phyloP scores from a whole-genome alignment of 129 eudicot genomes.

The Artemisia argyi region DNA sequence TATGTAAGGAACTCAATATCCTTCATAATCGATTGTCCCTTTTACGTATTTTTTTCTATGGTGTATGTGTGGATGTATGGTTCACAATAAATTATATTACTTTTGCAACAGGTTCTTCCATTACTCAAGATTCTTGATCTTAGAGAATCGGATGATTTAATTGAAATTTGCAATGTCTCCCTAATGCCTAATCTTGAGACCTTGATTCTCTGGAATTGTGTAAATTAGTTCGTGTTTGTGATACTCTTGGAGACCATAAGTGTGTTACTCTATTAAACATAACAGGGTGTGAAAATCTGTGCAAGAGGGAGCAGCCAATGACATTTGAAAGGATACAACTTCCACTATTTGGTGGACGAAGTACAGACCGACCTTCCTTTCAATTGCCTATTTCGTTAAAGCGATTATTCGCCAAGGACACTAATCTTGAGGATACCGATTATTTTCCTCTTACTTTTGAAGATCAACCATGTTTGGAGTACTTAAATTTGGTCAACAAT shows the following conservation, averaged over 20 bases:
- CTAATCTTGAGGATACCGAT: background rate
- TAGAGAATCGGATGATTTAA: conserved; percentile 15
- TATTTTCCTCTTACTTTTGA: background rate
- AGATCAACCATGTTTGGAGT: background rate
- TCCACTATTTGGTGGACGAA: too few relatives aligned
- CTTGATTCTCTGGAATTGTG: conserved; percentile 19
- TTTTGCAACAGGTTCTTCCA: conserved; percentile 19
- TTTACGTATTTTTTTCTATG: background rate
- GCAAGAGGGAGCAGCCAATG: too few relatives aligned
- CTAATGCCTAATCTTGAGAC: conserved; percentile 29
- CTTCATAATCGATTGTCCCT: background rate
- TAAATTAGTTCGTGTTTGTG: conserved; percentile 17
- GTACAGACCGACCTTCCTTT: too few relatives aligned
- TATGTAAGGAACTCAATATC: conserved; percentile 2
- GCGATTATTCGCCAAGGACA: too few relatives aligned
- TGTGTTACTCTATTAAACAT: conserved; percentile 16
- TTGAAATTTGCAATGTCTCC: conserved; percentile 4
- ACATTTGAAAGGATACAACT: too few relatives aligned
- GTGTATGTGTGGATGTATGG: background rate
- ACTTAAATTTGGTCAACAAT: conserved; percentile 1
- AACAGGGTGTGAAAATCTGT: background rate
- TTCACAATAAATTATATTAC: background rate
- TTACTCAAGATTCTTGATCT: conserved; percentile 37
- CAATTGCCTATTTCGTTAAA: too few relatives aligned
- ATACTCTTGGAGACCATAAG: conserved; percentile 24